Conservation (phyloP, 352 stramenopile species). For the Pythium chondricola region DNA sequence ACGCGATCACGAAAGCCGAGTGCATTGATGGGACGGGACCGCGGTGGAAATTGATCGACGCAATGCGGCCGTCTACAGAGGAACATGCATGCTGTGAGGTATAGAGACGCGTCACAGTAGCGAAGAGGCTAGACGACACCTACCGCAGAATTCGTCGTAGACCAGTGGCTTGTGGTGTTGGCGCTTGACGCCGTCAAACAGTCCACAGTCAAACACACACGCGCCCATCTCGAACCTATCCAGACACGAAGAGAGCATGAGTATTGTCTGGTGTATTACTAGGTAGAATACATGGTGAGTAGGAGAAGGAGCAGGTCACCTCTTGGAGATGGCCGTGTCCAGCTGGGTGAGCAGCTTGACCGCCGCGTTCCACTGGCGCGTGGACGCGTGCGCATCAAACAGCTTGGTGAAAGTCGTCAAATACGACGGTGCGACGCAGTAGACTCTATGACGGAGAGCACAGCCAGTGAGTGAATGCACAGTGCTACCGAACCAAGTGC, state of each 20-base stretch:
- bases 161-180: conserved; percentile 76
- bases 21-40: conserved; percentile 78
- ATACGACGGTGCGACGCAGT: conserved; percentile 70
- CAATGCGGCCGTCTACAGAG: conserved; percentile 67
- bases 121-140: not conserved
- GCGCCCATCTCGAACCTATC: conserved; percentile 68
- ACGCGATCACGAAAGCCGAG: conserved; percentile 76
- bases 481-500: not conserved
- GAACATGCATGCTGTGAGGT: not conserved
- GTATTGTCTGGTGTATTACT: no score
- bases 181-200: conserved; percentile 81
- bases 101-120: not conserved
- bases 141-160: conserved; percentile 85
- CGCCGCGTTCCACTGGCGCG: conserved; percentile 59
- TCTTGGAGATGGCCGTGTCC: conserved; percentile 54
- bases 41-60: conserved; percentile 72
- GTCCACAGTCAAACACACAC: conserved; percentile 81
- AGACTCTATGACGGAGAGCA: conserved; percentile 38
- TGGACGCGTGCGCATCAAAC: conserved; percentile 54
- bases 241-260: not conserved
- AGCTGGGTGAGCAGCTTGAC: conserved; percentile 70
- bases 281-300: no score
- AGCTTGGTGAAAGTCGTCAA: conserved; percentile 73
- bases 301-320: no score
- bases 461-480: conserved; percentile 1